Evolutionary conservation across 2,329 filamentous ascomycete genomes (phyloP).

Genomic region (Aspergillus fructus): DNA sequence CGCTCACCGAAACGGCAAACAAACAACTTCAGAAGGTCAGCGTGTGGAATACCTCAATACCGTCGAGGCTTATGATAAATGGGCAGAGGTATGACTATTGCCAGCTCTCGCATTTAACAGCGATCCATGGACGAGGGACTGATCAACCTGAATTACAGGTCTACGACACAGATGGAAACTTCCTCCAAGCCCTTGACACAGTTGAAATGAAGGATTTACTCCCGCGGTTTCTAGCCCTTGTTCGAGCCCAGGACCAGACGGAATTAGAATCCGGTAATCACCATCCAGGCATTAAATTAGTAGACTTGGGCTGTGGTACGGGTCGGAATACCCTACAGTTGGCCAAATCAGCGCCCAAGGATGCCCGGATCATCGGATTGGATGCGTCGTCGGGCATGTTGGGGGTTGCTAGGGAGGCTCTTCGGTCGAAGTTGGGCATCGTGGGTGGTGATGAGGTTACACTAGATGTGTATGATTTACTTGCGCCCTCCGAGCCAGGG

Average conservation of each 20-base stretch:
- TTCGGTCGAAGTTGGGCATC: conserved; percentile 17
- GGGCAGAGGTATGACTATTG: conserved; percentile 31
- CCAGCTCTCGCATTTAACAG: background rate
- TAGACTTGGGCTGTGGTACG: conserved; percentile 68
- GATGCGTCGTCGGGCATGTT: conserved; percentile 61
- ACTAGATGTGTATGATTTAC: background rate
- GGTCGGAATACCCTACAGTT: conserved; percentile 62
- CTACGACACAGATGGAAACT: conserved; percentile 67
- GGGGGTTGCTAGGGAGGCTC: conserved; percentile 47
- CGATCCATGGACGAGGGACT: background rate
- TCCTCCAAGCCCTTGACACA: conserved; percentile 64
- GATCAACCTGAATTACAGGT: conserved; percentile 32
- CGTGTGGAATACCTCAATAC: conserved; percentile 32
- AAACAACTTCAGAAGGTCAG: background rate
- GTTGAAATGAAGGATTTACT: conserved; percentile 54
- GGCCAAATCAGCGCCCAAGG: conserved; percentile 16
- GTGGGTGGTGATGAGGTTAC: background rate
- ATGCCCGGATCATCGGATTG: conserved; percentile 50
- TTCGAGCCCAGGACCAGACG: conserved; percentile 4
- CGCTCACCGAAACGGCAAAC: background rate
- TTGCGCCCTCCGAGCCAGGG: background rate
- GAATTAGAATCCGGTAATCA: background rate
- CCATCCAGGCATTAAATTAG: conserved; percentile 39
- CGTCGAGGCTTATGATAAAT: conserved; percentile 39
- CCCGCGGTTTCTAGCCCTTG: conserved; percentile 45